Evolutionary conservation across 176 grass and related monocot species (phyloP).

Genomic region (Panicum miliaceum): DNA sequence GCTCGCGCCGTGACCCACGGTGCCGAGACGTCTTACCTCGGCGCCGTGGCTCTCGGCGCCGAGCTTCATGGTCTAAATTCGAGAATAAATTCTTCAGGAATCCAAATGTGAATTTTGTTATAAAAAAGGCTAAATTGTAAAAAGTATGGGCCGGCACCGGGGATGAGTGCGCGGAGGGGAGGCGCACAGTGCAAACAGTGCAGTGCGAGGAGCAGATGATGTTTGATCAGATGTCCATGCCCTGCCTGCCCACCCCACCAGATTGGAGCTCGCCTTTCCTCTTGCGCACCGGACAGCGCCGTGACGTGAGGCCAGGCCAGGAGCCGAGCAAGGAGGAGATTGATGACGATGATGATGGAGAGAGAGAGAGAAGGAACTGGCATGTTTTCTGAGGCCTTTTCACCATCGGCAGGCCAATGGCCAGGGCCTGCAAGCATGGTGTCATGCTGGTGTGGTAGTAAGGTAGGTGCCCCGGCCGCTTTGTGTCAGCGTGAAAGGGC

Average conservation of each 20-base stretch:
- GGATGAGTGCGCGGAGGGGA: neutral
- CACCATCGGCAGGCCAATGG: slow-evolving; percentile 2
- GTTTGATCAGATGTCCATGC: neutral
- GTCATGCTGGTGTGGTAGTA: slow-evolving; percentile 18
- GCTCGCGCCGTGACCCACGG: no score
- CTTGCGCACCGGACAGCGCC: slow-evolving; percentile 10
- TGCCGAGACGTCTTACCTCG: no score
- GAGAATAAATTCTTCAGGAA: no score
- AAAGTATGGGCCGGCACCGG: no score
- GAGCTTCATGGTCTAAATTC: no score
- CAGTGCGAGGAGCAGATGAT: neutral
- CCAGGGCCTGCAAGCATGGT: slow-evolving; percentile 31
- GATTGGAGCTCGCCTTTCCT: neutral
- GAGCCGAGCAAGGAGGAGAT: neutral
- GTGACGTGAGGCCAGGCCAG: slow-evolving; percentile 36
- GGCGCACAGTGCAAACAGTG: neutral
- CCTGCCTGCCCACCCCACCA: neutral
- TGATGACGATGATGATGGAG: neutral
- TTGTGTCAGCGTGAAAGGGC: slow-evolving; percentile 40
- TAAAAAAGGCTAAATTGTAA: no score
- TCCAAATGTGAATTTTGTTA: no score
- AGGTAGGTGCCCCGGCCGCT: neutral
- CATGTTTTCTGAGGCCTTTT: slow-evolving; percentile 48
- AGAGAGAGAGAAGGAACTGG: neutral
- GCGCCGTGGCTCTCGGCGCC: no score